These are phyloP conservation scores for Aspergillus sp. DNA, from an alignment of 2,329 filamentous ascomycete species.

Conservation along the genomic window DNA sequence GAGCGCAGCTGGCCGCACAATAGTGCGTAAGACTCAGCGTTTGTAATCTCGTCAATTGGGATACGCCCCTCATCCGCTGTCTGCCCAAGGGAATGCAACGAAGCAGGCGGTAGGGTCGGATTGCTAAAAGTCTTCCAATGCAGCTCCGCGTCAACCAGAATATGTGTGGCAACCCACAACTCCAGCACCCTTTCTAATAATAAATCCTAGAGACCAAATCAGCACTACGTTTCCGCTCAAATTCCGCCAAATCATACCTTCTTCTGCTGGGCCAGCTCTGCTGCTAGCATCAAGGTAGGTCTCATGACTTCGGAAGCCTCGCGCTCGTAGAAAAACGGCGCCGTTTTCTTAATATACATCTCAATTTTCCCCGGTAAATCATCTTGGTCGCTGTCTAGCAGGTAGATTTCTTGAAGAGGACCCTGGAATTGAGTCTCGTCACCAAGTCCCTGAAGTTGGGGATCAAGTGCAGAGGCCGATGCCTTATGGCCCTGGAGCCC, in stretches of 20 bases:
- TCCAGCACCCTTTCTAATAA: slow-evolving; percentile 54
- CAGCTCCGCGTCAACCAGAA: slow-evolving; percentile 52
- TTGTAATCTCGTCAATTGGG: slow-evolving; percentile 38
- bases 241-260: slow-evolving; percentile 28
- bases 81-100: slow-evolving; percentile 37
- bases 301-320: slow-evolving; percentile 54
- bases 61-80: slow-evolving; percentile 41
- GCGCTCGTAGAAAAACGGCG: slow-evolving; percentile 46
- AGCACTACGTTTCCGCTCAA: background rate
- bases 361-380: slow-evolving; percentile 55
- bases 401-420: slow-evolving; percentile 43
- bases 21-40: slow-evolving; percentile 48
- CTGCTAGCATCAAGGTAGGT: slow-evolving; percentile 45
- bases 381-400: slow-evolving; percentile 51
- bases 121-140: slow-evolving; percentile 53
- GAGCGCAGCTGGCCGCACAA: slow-evolving; percentile 56
- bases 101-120: slow-evolving; percentile 38
- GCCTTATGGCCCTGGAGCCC: slow-evolving; percentile 41
- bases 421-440: slow-evolving; percentile 40
- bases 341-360: slow-evolving; percentile 53
- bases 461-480: slow-evolving; percentile 37
- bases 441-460: slow-evolving; percentile 42
- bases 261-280: slow-evolving; percentile 38
- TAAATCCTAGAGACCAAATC: slow-evolving; percentile 34
- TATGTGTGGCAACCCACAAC: slow-evolving; percentile 56